Evolutionary conservation across 1,284 basidiomycete species (phyloP).

Genomic region (Kalmanozyma brasiliensis): DNA sequence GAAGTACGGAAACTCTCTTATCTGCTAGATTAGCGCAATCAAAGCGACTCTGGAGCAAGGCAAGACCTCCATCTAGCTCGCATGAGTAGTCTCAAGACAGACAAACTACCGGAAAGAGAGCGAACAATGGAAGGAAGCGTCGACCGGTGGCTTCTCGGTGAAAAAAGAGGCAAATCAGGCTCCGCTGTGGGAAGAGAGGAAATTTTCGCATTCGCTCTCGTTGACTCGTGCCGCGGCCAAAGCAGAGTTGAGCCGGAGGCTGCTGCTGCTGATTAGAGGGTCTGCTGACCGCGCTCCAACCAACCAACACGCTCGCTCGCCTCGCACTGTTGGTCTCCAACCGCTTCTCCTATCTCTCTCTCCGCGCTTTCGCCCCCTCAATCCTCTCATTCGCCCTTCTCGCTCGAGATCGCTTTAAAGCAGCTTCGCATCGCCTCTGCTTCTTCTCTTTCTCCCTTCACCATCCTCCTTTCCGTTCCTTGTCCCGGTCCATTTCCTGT

Average conservation of each 20-base stretch:
- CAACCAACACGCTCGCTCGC: neutral
- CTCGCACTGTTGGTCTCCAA: neutral
- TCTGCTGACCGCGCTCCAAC: constrained; percentile 18
- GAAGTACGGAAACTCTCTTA: too few relatives aligned
- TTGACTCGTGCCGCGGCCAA: constrained; percentile 5
- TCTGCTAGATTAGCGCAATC: too few relatives aligned
- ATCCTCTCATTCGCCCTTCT: neutral
- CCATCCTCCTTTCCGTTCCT: constrained; percentile 7
- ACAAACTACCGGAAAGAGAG: too few relatives aligned
- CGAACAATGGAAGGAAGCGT: too few relatives aligned
- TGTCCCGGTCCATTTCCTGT: neutral
- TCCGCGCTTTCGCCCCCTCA: too few relatives aligned
- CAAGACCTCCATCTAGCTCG: neutral
- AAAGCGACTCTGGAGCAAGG: too few relatives aligned
- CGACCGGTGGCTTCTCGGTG: neutral
- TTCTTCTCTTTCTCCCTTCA: neutral
- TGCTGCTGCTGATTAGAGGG: constrained; percentile 4
- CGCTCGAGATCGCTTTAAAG: constrained; percentile 2
- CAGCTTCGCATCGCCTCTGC: neutral
- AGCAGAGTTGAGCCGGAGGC: constrained; percentile 21
- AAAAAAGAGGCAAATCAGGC: neutral
- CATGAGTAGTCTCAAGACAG: neutral
- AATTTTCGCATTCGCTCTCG: constrained; percentile 3
- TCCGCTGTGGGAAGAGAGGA: neutral
- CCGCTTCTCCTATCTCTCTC: neutral